Base-by-base conservation (phyloP, 495 filamentous ascomycete genomes). In the Penicillium manginii region DNA sequence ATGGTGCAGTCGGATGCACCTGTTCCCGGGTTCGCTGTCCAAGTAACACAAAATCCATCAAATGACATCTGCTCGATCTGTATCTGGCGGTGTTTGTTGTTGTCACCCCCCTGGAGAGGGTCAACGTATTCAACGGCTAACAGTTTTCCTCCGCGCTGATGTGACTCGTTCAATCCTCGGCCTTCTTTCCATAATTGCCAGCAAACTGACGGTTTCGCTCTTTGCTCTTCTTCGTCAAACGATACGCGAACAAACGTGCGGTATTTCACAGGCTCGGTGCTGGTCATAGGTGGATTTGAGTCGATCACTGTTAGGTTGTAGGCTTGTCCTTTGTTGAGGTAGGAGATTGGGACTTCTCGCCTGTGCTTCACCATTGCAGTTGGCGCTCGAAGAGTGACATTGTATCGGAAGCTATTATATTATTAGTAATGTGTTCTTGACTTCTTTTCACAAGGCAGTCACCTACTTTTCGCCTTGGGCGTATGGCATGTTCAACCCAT, bases 181-280 rank as follows among this genome's bases (percentile, higher is more conserved):
- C 92, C 92, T 70, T 97, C 92, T 66, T 96, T 97, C 93, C 93
- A 97, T 46, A 97, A 72, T 62, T 92, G 91, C 93, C 93, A 97
- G 70, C 91, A 96, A 11, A 88, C 81, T 19, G 83, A 86, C 4
- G 93, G 91, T 54, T 87, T 88, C 59, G 83, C 81, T 57, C 91
- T 80, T 69, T 97, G 93, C 60, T 92, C 85, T 55, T 96, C 90
- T 61, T 96, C 93, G 65, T 97, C 93, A 66, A 97, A 97, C 0
- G 92, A 96, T 43, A 97, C 86, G 15, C 93, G 87, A 45, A 97
- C 81, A 63, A 87, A 92, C 0, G 92, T 96, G 21, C 93, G 84
- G 72, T 94, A 96, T 62, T 81, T 85, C 26, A 82, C 42, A 2
- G 76, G 78, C 10, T 63, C 70, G 1, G 81, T 80, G 56, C 78